Base-by-base conservation (phyloP, 2,329 filamentous ascomycete genomes). In the Apiospora malaysiana region DNA sequence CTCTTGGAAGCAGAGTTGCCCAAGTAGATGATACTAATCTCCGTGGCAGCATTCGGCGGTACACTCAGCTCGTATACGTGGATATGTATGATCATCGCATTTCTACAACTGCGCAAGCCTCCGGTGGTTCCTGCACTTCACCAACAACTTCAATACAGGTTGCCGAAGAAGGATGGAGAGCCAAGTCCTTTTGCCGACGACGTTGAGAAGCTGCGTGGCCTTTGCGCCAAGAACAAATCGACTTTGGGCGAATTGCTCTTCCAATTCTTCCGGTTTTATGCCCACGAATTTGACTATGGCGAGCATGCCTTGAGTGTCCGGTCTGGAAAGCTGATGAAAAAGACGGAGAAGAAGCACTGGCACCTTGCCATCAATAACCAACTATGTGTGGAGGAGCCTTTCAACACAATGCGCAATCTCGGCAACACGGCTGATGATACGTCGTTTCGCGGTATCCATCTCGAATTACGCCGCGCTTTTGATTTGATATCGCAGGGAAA, bases 81-180 rank as follows among this genome's bases (percentile, higher is more conserved):
- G 96, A 98, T 98, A 79, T 99, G 96, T 82, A 90, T 99, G 87
- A 97, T 98, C 75, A 92, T 99, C 79, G 97, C 94, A 76, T 99
- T 98, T 78, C 87, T 99, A 37, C 96, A 99, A 82, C 92, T 94
- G 68, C 91, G 94, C 76, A 88, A 92, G 72, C 93, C 94, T 21
- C 93, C 95, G 0, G 89, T 99, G 70, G 83, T 99, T 27, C 96
- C 96, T 4, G 90, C 93, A 21, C 86, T 99, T 45, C 96, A 98
- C 79, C 91, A 94, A 78, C 87, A 89, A 27, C 86, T 89, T 5
- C 87, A 91, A 75, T 85, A 91, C 74, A 89, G 89, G 75, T 83
- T 88, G 69, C 83, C 88, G 12, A 86, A 87, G 25, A 83, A 89
- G 47, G 90, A 93, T 72, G 93, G 92, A 14, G 84, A 89, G 2